Evolutionary conservation across 768 basidiomycete genomes (phyloP).

Genomic region (Coprinopsis strossmayeri): DNA sequence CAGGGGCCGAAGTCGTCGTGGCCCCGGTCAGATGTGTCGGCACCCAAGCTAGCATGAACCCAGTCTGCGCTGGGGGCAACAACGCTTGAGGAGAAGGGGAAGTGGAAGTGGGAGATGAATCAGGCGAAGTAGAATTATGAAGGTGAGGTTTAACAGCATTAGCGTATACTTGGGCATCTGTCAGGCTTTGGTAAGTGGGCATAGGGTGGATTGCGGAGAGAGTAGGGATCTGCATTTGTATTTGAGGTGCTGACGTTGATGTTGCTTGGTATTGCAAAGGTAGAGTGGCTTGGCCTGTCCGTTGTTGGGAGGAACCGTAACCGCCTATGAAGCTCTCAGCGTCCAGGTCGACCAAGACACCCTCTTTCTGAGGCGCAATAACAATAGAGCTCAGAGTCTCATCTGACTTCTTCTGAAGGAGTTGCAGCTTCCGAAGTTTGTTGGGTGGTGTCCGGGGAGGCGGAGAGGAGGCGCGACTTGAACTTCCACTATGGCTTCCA

Average conservation of each 20-base stretch:
- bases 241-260: too few relatives aligned
- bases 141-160: constrained; percentile 2
- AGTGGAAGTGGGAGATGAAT: neutral
- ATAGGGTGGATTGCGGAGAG: neutral
- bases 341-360: neutral
- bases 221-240: neutral
- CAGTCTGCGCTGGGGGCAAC: neutral
- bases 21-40: constrained; percentile 1
- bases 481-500: too few relatives aligned
- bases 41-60: neutral
- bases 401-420: neutral
- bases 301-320: neutral
- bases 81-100: neutral
- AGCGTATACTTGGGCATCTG: constrained; percentile 8
- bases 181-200: neutral
- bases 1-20: neutral
- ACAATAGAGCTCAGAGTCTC: constrained; percentile 7
- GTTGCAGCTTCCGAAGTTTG: constrained; percentile 1
- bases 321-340: neutral
- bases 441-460: neutral
- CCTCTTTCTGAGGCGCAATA: constrained; percentile 4
- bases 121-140: neutral
- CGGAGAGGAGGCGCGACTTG: neutral
- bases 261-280: constrained; percentile 1
- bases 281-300: neutral